Evolutionary conservation across 2,329 filamentous ascomycete species (phyloP).

Genomic region (Penicillium sp.): DNA sequence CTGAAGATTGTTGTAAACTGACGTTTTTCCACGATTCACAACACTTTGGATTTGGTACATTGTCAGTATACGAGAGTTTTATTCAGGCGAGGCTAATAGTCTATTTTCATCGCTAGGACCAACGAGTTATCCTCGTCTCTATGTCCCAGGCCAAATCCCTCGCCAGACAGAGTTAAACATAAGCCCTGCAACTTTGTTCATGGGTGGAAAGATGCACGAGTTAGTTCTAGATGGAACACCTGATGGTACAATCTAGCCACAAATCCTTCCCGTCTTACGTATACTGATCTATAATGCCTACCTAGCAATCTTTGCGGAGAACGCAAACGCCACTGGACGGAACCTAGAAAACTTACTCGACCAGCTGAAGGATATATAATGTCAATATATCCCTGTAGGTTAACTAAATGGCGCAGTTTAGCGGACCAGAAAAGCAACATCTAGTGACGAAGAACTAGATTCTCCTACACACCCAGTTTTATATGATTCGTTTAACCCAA

Average conservation of each 20-base stretch:
- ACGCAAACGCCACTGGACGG: not conserved
- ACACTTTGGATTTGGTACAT: constrained; percentile 27
- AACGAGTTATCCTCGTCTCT: constrained; percentile 26
- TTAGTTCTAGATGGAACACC: constrained; percentile 26
- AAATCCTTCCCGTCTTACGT: not conserved
- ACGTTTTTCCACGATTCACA: constrained; percentile 30
- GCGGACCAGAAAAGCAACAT: too few relatives aligned
- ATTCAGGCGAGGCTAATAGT: not conserved
- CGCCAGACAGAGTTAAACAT: constrained; percentile 24
- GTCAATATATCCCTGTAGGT: too few relatives aligned
- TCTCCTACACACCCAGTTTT: too few relatives aligned
- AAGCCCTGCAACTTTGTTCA: constrained; percentile 27
- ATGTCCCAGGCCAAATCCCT: constrained; percentile 21
- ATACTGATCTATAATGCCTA: not conserved
- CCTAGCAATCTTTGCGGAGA: not conserved
- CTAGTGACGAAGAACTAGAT: too few relatives aligned
- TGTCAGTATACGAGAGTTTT: not conserved
- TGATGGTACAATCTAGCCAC: constrained; percentile 20
- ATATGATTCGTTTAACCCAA: too few relatives aligned
- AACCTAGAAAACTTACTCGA: not conserved
- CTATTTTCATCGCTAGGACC: constrained; percentile 12
- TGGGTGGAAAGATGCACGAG: constrained; percentile 29
- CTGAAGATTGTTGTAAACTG: constrained; percentile 24
- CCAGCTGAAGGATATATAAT: not conserved
- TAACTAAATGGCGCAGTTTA: too few relatives aligned